A percentile compares a stretch with the other conserved stretches of the same genome.
phyloP scores from a whole-genome alignment of 1,284 basidiomycete genomes.

The Lignosus rhinocerotis region DNA sequence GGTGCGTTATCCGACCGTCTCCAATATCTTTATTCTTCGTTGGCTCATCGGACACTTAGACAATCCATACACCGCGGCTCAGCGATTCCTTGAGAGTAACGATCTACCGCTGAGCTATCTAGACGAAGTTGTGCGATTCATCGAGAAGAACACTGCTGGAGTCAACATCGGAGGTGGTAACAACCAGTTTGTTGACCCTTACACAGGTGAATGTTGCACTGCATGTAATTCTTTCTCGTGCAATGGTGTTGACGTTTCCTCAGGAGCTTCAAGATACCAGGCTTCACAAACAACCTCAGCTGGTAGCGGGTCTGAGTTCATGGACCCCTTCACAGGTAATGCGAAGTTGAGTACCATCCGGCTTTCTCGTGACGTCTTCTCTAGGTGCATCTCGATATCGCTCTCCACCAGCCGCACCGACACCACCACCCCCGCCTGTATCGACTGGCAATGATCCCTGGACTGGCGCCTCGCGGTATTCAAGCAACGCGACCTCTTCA shows the following conservation, averaged over 20 bases:
- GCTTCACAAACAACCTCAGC: conserved; percentile 35
- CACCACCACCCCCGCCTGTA: conserved; percentile 19
- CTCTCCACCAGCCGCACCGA: conserved; percentile 23
- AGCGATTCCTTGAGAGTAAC: conserved; percentile 84
- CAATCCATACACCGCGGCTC: conserved; percentile 90
- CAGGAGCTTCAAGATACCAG: conserved; percentile 65
- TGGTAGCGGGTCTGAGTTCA: conserved; percentile 31
- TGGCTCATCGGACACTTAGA: conserved; percentile 49
- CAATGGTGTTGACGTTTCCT: conserved; percentile 2
- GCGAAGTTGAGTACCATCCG: conserved; percentile 28
- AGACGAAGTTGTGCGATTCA: conserved; percentile 93
- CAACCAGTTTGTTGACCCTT: conserved; percentile 83
- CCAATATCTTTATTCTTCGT: too few relatives aligned
- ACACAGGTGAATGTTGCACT: conserved; percentile 66
- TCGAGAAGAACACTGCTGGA: conserved; percentile 88
- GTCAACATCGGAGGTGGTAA: conserved; percentile 62
- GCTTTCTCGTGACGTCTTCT: conserved; percentile 21
- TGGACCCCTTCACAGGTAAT: conserved; percentile 41
- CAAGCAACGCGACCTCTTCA: conserved; percentile 31
- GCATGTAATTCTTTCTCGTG: background rate
- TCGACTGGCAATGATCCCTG: conserved; percentile 57
- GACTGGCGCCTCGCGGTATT: conserved; percentile 70
- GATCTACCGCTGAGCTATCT: conserved; percentile 83
- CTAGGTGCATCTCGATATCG: conserved; percentile 43
- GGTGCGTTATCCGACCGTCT: conserved; percentile 49